These are phyloP conservation scores for Macrotyloma uniflorum DNA, from an alignment of 306 rosid genomes.

Conservation along the genomic window DNA sequence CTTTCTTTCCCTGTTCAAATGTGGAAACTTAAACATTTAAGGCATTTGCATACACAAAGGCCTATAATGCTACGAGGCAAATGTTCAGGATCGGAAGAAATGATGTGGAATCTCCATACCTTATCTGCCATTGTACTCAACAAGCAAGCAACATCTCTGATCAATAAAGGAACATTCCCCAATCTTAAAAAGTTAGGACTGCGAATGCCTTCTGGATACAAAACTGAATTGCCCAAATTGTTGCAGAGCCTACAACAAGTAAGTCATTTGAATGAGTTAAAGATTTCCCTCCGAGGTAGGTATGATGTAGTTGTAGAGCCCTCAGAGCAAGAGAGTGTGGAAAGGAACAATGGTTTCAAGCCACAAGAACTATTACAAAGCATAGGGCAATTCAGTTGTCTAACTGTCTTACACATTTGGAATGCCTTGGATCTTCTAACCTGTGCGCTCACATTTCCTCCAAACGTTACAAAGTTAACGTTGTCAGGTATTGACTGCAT, in stretches of 20 bases:
- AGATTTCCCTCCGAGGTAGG: rapidly evolving
- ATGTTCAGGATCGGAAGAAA: not conserved
- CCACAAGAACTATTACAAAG: not conserved
- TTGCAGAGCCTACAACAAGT: not conserved
- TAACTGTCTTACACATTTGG: not conserved
- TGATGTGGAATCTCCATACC: conserved; percentile 34
- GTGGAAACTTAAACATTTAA: not conserved
- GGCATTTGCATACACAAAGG: not conserved
- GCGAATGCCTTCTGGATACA: not conserved
- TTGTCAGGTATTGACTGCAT: not conserved
- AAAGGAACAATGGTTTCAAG: not conserved
- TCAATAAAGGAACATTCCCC: not conserved
- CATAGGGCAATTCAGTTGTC: not conserved
- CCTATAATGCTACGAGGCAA: not conserved
- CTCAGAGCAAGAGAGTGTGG: not conserved
- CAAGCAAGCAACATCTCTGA: not conserved
- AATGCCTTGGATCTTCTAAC: not conserved
- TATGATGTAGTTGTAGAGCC: rapidly evolving
- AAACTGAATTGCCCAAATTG: not conserved
- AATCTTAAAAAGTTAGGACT: not conserved
- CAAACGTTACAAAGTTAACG: not conserved
- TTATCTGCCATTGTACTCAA: conserved; percentile 1
- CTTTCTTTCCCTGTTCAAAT: not conserved
- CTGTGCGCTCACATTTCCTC: not conserved
- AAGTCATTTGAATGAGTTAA: conserved; percentile 3